Evolutionary conservation across 352 stramenopile genomes (phyloP), one percentile per base, ranked within the genome.

Genomic region (Blastocystis sp.): DNA sequence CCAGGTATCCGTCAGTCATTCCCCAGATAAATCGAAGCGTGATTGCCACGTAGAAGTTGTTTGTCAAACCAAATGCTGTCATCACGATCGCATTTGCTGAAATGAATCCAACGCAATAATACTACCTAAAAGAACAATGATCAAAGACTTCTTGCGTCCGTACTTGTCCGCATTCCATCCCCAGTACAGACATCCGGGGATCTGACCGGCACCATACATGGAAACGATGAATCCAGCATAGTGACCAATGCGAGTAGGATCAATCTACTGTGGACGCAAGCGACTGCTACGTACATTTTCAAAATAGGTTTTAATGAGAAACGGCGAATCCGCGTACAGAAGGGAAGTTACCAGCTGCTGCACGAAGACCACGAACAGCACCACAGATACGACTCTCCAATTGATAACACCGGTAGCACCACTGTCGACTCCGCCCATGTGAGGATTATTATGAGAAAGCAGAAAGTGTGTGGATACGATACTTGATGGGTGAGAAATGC

Each of bases 151-250:
- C 53, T 81, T 81, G 61, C 69, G 16, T 48, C 69, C 69, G 63
- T 27, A 81, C 18, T 57, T 48, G 42, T 81, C 69, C 9, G 69
- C 69, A 65, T 81, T 21, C 69, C 69, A 81, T 36, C 69, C 69
- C 69, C 69, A 81, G 48, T 64, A 81, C 3, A 81, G 36, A 49
- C 69, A 81, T 38, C 69, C 69, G 4, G 69, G 69, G 42, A 81
- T 81, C 32, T 81, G 69, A 18, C 69, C 69, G 36, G 63, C 63
- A 64, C 63, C 63, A 42, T 81, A 81, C 46, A 81, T 48, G 36
- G 69, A 81, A 81, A 81, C 48, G 21, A 81, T 49, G 46, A 63
- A 81, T 14, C 69, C 69, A 21, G 69, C 69, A 81, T 81, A 81
- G 48, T 81, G 46, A 42, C 69, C 69, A 65, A 81, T 44, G 9